Conservation (phyloP, 202 grass and related monocot genomes). For the Setaria italica region DNA sequence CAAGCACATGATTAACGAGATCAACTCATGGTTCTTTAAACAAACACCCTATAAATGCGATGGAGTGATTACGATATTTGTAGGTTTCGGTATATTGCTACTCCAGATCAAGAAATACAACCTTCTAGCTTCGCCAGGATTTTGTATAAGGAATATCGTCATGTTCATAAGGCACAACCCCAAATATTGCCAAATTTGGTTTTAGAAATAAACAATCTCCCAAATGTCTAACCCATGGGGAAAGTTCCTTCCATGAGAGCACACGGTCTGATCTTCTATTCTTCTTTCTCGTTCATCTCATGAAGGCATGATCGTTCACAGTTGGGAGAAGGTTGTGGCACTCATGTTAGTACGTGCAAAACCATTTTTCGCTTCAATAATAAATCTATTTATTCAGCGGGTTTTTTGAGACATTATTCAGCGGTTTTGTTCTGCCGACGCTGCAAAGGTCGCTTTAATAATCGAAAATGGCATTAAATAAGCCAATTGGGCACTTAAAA, state of each 20-base stretch:
- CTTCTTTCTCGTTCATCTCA: background rate
- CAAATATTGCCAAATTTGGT: background rate
- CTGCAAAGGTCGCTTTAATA: conserved; percentile 3
- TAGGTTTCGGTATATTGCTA: no score
- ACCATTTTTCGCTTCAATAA: background rate
- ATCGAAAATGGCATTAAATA: conserved; percentile 20
- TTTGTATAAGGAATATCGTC: background rate
- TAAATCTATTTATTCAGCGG: no score
- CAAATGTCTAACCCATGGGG: background rate
- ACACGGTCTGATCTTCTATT: background rate
- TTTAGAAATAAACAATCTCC: background rate
- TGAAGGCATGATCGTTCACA: background rate
- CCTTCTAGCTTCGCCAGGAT: background rate
- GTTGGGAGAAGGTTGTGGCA: background rate
- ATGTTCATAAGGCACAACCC: background rate
- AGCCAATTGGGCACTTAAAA: background rate
- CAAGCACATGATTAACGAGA: no score
- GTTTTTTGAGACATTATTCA: background rate
- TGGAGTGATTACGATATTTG: no score
- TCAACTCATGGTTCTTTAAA: no score
- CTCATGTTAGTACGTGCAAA: background rate
- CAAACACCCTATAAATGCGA: no score
- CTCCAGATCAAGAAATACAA: background rate
- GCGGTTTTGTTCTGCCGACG: conserved; percentile 36
- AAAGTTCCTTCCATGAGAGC: background rate